Conservation (phyloP, 495 filamentous ascomycete species). For the Neurospora sp. region DNA sequence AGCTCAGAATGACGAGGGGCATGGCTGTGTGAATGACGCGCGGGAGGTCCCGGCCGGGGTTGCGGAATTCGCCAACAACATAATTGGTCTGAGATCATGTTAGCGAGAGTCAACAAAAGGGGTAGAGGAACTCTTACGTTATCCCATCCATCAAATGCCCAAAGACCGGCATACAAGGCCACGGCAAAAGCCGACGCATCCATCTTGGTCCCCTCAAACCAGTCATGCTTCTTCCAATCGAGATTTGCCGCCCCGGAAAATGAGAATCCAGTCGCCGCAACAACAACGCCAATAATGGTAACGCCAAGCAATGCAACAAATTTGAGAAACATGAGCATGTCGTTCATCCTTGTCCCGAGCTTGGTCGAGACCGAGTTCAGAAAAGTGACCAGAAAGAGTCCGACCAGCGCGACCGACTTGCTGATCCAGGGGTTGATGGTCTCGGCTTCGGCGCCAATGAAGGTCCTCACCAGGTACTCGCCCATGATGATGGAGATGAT, state of each 20-base stretch:
- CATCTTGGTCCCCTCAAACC: conserved; percentile 82
- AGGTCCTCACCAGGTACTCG: conserved; percentile 83
- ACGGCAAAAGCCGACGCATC: conserved; percentile 78
- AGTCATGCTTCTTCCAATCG: conserved; percentile 79
- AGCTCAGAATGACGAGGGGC: conserved; percentile 83
- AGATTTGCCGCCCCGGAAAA: conserved; percentile 61
- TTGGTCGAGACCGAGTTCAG: conserved; percentile 87
- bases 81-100: conserved; percentile 67
- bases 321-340: conserved; percentile 93
- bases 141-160: conserved; percentile 99
- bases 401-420: conserved; percentile 75
- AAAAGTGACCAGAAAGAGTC: conserved; percentile 64
- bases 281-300: conserved; percentile 79
- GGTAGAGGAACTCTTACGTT: conserved; percentile 53
- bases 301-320: conserved; percentile 83
- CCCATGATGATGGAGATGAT: conserved; percentile 98
- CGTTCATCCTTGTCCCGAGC: conserved; percentile 72
- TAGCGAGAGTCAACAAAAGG: conserved; percentile 4
- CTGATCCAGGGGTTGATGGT: conserved; percentile 75
- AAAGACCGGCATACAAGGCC: conserved; percentile 88
- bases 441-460: conserved; percentile 70
- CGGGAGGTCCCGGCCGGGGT: conserved; percentile 81
- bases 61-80: conserved; percentile 90
- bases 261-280: conserved; percentile 76
- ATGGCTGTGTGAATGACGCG: conserved; percentile 95